phyloP scores from a whole-genome alignment of 345 rosid species.

The Gossypium bickii region DNA sequence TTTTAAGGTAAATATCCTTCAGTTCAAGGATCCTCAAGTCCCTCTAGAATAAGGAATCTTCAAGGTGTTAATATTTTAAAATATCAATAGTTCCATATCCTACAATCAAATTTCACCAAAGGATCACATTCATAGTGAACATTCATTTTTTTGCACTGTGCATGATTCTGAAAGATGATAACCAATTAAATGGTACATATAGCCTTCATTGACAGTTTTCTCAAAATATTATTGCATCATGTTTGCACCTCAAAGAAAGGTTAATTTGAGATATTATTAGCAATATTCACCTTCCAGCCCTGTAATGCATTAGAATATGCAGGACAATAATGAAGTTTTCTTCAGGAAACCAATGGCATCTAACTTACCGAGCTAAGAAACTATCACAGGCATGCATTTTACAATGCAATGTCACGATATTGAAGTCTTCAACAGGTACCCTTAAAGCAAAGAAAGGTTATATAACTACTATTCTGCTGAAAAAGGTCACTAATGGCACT shows the following conservation, averaged over 20 bases:
- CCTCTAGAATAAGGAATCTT: not conserved
- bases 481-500: not conserved
- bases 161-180: not conserved
- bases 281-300: not conserved
- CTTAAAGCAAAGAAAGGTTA: not conserved
- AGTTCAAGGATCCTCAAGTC: not conserved
- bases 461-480: not conserved
- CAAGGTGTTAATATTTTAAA: not conserved
- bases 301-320: not conserved
- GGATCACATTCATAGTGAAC: not conserved
- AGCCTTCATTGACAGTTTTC: not conserved
- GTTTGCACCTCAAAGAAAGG: not conserved
- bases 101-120: not conserved
- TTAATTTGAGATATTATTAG: not conserved
- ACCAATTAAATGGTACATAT: not conserved
- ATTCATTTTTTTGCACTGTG: not conserved
- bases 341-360: not conserved
- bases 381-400: not conserved
- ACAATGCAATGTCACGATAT: not conserved
- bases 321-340: not conserved
- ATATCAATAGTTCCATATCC: not conserved
- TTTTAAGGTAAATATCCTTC: not conserved
- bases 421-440: not conserved
- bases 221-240: not conserved
- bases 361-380: not conserved